A percentile compares a stretch with the other conserved stretches of the same genome.
phyloP scores from a whole-genome alignment of 352 stramenopile genomes.

The Thalassiosira gravida region DNA sequence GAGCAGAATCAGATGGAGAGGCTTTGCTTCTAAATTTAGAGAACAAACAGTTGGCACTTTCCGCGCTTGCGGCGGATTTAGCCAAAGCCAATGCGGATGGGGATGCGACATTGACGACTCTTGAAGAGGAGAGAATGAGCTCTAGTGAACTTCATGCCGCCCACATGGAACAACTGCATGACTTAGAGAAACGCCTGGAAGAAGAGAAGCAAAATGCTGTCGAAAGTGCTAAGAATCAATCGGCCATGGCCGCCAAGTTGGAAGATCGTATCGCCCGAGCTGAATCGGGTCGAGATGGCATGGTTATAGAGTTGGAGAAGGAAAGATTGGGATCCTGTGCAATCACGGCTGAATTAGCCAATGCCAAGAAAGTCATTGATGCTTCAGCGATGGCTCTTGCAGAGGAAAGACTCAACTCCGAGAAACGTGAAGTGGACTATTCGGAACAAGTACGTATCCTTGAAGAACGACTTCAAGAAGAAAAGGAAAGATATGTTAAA shows the following conservation, averaged over 20 bases:
- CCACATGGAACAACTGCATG: background rate
- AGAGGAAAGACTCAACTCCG: conserved; percentile 15
- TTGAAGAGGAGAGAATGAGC: background rate
- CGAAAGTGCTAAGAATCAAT: conserved; percentile 10
- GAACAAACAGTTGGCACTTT: background rate
- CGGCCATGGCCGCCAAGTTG: conserved; percentile 10
- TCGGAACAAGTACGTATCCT: conserved; percentile 12
- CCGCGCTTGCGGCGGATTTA: background rate
- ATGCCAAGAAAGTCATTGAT: conserved; percentile 3
- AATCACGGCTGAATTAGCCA: conserved; percentile 9
- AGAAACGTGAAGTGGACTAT: background rate
- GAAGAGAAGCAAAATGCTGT: conserved; percentile 1
- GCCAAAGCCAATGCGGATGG: conserved; percentile 1
- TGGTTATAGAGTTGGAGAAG: conserved; percentile 21
- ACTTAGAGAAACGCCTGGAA: background rate
- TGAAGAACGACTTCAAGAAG: conserved; percentile 11
- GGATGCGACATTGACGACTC: background rate
- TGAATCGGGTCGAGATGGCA: conserved; percentile 26
- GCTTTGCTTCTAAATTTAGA: conserved; percentile 22
- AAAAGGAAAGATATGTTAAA: conserved; percentile 22
- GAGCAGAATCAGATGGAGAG: conserved; percentile 26
- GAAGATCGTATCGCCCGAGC: conserved; percentile 10
- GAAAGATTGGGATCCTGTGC: background rate
- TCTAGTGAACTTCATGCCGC: background rate
- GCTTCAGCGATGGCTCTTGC: conserved; percentile 5